Evolutionary conservation across 2,329 filamentous ascomycete species (phyloP), one percentile per base, ranked within the genome.

Genomic region (Monascus ruber): DNA sequence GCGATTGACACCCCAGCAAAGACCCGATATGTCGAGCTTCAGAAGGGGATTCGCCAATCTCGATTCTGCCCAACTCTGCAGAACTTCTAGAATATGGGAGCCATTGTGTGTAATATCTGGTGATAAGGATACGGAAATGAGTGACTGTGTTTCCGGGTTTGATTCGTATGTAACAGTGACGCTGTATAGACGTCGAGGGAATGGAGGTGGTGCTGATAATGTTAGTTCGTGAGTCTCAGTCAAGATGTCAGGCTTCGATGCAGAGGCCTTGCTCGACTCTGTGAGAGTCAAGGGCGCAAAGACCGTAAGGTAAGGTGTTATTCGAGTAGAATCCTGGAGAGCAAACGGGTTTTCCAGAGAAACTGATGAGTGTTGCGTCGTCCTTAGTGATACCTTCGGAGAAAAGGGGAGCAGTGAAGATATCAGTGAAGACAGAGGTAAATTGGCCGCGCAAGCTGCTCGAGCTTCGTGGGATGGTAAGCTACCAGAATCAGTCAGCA

Each of bases 271-370:
- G n/a, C 41, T 53, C 25, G 55, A 60, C 27, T 55, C 50, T 5
- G 45, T 51, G 41, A 83, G 78, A 0, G 66, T 67, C 9, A 91
- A 70, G 0, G 81, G 76, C 0, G 77, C 83, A 50, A 91, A 86
- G 6, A 81, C 69, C 34, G 81, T 74, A 0, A 88, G 68, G 47
- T 81, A 86, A 0, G 81, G 77, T 2, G 83, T 62, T 36, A 82
- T 76, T 43, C 87, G 76, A 0, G 51, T 45, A 24, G 48, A 47
- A 28, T 55, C 48, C 34, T 71, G 66, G 1, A 81, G 69, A 1
- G 74, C 70, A 62, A 87, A 69, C 1, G 77, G 72, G 51, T 88
- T 83, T 1, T 81, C 83, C 5, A 72, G 64, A 0, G 73, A 56
- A 2, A 66, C 63, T n/a, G 59, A 62, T 26, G 51, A 33, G 32